These are phyloP conservation scores for Podospora didyma DNA, from an alignment of 495 filamentous ascomycete species.

Conservation along the genomic window DNA sequence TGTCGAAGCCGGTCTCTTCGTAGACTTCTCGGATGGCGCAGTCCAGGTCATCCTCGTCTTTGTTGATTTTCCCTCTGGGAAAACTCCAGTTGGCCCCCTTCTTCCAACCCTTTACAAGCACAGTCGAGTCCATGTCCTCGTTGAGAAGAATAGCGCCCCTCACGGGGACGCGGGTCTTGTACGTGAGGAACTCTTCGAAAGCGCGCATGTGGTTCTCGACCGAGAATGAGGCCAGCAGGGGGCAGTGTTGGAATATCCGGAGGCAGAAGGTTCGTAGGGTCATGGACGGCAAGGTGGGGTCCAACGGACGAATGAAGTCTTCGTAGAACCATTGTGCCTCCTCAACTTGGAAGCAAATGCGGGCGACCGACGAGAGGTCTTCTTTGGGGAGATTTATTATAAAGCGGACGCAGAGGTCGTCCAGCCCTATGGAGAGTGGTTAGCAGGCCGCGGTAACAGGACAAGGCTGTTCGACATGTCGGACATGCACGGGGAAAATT, in stretches of 20 bases:
- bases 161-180: constrained; percentile 92
- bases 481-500: background rate
- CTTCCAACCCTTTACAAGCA: constrained; percentile 96
- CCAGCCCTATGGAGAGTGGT: constrained; percentile 62
- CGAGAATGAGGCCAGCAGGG: constrained; percentile 76
- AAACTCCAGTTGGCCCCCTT: constrained; percentile 96
- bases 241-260: constrained; percentile 89
- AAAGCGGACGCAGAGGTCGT: constrained; percentile 92
- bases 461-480: background rate
- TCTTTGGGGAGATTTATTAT: constrained; percentile 91
- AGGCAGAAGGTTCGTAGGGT: constrained; percentile 76
- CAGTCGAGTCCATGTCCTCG: constrained; percentile 80
- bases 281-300: constrained; percentile 79
- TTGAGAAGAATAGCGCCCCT: constrained; percentile 91
- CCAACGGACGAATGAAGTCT: constrained; percentile 91
- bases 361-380: constrained; percentile 83
- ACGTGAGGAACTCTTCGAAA: constrained; percentile 83
- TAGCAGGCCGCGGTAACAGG: constrained; percentile 15
- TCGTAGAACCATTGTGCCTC: constrained; percentile 99
- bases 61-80: constrained; percentile 94
- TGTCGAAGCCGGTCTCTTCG: constrained; percentile 91
- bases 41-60: constrained; percentile 85
- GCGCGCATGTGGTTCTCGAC: constrained; percentile 71
- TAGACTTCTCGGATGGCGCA: constrained; percentile 92
- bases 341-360: constrained; percentile 97